A percentile compares a stretch with the other conserved stretches of the same genome.
phyloP scores from a whole-genome alignment of 1,284 basidiomycete species.

The Ceratobasidium sp. region DNA sequence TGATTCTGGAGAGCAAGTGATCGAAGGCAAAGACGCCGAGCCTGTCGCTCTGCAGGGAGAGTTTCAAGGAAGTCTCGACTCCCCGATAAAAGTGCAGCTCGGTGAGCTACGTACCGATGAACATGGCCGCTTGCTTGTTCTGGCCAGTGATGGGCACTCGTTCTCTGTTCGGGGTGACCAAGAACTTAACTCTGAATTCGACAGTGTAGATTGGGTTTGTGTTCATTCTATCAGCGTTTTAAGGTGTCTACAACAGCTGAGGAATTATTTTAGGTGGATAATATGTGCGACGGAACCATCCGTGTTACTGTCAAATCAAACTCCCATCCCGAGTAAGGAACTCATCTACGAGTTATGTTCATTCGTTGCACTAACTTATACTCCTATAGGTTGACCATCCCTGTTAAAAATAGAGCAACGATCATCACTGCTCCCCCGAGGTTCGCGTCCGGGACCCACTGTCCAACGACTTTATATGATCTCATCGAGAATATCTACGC shows the following conservation, averaged over 20 bases:
- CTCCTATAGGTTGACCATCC: neutral
- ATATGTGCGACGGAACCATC: slow-evolving; percentile 53
- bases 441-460: slow-evolving; percentile 56
- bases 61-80: slow-evolving; percentile 49
- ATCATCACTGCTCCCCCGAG: slow-evolving; percentile 57
- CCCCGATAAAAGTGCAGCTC: slow-evolving; percentile 49
- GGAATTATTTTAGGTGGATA: slow-evolving; percentile 49
- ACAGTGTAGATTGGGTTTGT: slow-evolving; percentile 53
- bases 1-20: slow-evolving; percentile 43
- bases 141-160: slow-evolving; percentile 52
- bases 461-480: slow-evolving; percentile 58
- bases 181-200: slow-evolving; percentile 52
- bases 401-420: slow-evolving; percentile 49
- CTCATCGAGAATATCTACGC: slow-evolving; percentile 58
- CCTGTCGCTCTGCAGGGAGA: slow-evolving; percentile 18
- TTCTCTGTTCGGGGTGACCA: slow-evolving; percentile 49
- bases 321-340: neutral
- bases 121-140: slow-evolving; percentile 52
- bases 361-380: neutral
- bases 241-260: neutral
- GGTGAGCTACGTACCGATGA: slow-evolving; percentile 52
- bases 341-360: neutral
- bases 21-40: slow-evolving; percentile 7
- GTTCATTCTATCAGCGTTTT: neutral
- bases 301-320: slow-evolving; percentile 44